Percentiles rank a stretch among this genome's conserved stretches.
These are phyloP conservation scores for Globisporangium heterothallicum DNA, from an alignment of 352 stramenopile genomes.

Conservation along the genomic window DNA sequence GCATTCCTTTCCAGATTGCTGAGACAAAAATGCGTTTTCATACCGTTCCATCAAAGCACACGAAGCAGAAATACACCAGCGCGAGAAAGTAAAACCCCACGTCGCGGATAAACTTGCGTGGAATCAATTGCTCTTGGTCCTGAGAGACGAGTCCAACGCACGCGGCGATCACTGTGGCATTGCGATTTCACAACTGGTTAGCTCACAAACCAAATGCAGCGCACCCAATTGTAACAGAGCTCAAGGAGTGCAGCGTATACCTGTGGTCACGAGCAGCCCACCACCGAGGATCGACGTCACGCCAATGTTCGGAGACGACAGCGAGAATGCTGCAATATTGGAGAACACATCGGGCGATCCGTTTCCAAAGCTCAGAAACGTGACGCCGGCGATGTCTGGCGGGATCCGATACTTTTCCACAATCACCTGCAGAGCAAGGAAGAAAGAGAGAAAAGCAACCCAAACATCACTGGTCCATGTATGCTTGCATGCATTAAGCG, in stretches of 20 bases:
- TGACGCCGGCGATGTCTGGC: constrained; percentile 66
- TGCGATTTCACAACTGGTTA: no score
- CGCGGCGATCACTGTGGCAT: constrained; percentile 46
- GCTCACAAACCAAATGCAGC: background rate
- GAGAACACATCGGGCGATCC: constrained; percentile 76
- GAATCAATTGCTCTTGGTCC: constrained; percentile 69
- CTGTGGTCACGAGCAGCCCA: constrained; percentile 66
- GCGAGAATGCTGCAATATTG: constrained; percentile 70
- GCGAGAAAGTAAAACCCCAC: constrained; percentile 69
- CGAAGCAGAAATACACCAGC: constrained; percentile 60
- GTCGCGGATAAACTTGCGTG: constrained; percentile 67
- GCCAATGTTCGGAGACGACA: constrained; percentile 56
- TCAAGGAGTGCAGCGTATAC: constrained; percentile 8
- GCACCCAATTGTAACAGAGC: background rate
- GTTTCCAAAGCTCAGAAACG: constrained; percentile 80
- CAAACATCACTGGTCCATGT: no score
- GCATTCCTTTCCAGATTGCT: no score
- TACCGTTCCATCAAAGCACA: constrained; percentile 63
- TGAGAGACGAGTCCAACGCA: constrained; percentile 64
- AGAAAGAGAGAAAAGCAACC: no score
- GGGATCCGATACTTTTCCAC: constrained; percentile 76
- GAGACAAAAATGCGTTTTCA: background rate
- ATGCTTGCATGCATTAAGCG: background rate
- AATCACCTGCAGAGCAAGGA: constrained; percentile 44
- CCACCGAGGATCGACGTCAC: constrained; percentile 67